phyloP scores from a whole-genome alignment of 2,329 filamentous ascomycete genomes.

The Didymella pomorum region DNA sequence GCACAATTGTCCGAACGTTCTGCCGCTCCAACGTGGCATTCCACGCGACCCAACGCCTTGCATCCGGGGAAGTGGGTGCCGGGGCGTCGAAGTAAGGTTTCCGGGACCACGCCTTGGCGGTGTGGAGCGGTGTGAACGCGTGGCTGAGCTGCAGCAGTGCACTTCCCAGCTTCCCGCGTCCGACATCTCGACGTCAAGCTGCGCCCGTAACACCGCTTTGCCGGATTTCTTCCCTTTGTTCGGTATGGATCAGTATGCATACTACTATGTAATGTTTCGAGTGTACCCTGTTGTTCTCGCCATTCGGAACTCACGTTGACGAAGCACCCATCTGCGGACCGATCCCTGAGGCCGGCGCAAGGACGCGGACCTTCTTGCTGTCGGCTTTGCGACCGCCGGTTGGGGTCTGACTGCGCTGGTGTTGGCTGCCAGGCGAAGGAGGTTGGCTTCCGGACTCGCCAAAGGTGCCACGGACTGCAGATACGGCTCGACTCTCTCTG shows the following conservation, averaged over 20 bases:
- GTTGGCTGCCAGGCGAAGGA: conserved; percentile 24
- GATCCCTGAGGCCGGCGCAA: conserved; percentile 28
- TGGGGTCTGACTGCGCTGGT: conserved; percentile 19
- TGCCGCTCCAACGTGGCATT: conserved; percentile 12
- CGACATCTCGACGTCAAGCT: conserved; percentile 1
- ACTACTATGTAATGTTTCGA: not conserved
- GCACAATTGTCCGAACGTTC: conserved; percentile 5
- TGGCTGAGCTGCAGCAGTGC: conserved; percentile 8
- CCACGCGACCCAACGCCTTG: conserved; percentile 1
- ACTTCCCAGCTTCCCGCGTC: not conserved
- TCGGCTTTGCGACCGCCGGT: conserved; percentile 31
- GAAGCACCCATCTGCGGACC: conserved; percentile 18
- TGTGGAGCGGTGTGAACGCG: conserved; percentile 21
- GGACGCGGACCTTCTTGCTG: conserved; percentile 42
- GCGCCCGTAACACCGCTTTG: not conserved
- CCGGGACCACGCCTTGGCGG: conserved; percentile 10
- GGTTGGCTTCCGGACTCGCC: conserved; percentile 28
- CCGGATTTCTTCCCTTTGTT: not conserved
- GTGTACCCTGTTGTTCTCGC: not conserved
- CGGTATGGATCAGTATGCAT: not conserved
- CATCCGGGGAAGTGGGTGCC: conserved; percentile 20
- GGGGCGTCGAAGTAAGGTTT: conserved; percentile 9
- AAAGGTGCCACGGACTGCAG: conserved; percentile 47
- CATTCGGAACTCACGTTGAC: not conserved
- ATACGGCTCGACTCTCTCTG: conserved; percentile 54